Evolutionary conservation across 2,329 filamentous ascomycete species (phyloP).

Genomic region (Macrophomina phaseolina): DNA sequence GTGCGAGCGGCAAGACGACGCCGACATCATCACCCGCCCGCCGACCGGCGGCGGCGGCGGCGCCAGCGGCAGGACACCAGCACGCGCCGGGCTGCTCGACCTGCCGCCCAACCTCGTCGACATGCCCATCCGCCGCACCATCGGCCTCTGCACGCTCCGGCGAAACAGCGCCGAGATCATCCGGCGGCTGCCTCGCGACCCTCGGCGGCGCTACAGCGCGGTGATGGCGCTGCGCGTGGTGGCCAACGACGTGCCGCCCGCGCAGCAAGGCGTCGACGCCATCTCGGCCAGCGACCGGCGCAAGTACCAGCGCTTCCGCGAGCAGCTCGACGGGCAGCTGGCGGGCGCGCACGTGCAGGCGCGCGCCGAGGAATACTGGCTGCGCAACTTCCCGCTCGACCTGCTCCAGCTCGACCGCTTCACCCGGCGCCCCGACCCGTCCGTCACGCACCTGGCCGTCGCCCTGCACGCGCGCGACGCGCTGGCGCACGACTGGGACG

Average conservation of each 20-base stretch:
- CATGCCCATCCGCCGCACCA: neutral
- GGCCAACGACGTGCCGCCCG: neutral
- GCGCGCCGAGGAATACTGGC: neutral
- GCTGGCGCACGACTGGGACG: too few relatives aligned
- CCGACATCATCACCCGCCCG: too few relatives aligned
- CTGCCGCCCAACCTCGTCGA: too few relatives aligned
- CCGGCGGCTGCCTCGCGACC: neutral
- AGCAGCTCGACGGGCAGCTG: neutral
- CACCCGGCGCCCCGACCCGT: too few relatives aligned
- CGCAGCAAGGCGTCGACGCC: neutral
- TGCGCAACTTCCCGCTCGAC: neutral
- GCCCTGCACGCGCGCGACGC: too few relatives aligned
- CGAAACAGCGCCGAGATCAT: neutral
- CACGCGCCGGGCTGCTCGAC: too few relatives aligned
- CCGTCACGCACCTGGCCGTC: too few relatives aligned
- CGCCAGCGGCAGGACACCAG: too few relatives aligned
- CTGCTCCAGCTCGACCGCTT: too few relatives aligned
- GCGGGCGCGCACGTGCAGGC: neutral
- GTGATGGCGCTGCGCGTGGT: neutral
- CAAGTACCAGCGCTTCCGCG: neutral
- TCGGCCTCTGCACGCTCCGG: constrained; percentile 4
- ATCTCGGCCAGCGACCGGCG: neutral
- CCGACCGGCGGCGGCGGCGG: too few relatives aligned
- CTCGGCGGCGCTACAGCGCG: neutral
- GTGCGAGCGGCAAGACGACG: too few relatives aligned